Evolutionary conservation across 345 rosid genomes (phyloP).

Genomic region (Noccaea bulbosa): DNA sequence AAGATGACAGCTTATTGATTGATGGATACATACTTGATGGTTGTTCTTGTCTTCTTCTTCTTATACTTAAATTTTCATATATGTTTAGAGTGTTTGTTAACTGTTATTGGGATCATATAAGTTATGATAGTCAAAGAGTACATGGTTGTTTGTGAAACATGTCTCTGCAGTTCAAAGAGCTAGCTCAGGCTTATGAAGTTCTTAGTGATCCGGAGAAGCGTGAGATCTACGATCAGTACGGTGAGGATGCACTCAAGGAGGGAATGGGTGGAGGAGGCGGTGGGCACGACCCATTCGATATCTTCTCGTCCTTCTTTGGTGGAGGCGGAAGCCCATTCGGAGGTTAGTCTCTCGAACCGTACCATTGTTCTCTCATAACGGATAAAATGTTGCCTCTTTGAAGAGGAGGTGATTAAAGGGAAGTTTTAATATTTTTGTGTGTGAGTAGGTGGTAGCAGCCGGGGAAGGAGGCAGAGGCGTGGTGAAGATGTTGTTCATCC

Average conservation of each 20-base stretch:
- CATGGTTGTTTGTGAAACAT: constrained; percentile 2
- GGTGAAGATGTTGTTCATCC: constrained; percentile 92
- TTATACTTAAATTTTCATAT: too few species aligned
- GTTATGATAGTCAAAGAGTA: not conserved
- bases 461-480: constrained; percentile 85
- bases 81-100: too few species aligned
- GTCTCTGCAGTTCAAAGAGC: constrained; percentile 78
- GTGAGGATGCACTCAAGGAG: constrained; percentile 95
- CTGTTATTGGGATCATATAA: not conserved
- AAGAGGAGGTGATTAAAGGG: not conserved
- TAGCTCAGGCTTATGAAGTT: constrained; percentile 90
- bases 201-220: constrained; percentile 91
- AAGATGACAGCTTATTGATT: too few species aligned
- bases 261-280: constrained; percentile 80
- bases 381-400: not conserved
- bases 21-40: too few species aligned
- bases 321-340: constrained; percentile 58
- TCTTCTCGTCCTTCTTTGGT: constrained; percentile 79
- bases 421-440: not conserved
- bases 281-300: constrained; percentile 79
- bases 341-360: constrained; percentile 31
- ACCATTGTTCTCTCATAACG: not conserved
- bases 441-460: constrained; percentile 61
- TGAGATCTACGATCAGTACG: constrained; percentile 82
- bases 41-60: too few species aligned